Evolutionary conservation across 2,329 filamentous ascomycete species (phyloP).

Genomic region (Monilinia aucupariae): DNA sequence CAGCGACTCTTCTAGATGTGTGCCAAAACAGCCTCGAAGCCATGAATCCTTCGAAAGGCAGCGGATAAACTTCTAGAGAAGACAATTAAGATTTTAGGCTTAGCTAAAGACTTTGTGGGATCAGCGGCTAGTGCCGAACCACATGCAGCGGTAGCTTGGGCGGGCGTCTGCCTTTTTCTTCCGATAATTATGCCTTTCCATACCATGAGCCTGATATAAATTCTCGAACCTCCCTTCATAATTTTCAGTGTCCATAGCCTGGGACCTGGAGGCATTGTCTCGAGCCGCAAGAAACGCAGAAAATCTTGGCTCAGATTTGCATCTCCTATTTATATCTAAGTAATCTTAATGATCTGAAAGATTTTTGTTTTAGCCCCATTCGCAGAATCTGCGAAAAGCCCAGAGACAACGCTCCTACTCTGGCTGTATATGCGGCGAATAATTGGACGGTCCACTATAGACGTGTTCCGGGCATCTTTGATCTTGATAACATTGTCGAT

Average conservation of each 20-base stretch:
- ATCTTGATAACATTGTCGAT: not conserved
- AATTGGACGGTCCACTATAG: not conserved
- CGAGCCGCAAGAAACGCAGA: not conserved
- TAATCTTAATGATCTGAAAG: not conserved
- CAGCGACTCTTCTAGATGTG: not conserved
- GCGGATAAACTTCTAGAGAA: not conserved
- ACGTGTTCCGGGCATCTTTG: not conserved
- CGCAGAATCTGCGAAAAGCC: not conserved
- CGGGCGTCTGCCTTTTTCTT: slow-evolving; percentile 4
- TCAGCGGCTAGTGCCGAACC: not conserved
- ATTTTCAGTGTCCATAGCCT: not conserved
- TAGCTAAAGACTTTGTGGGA: not conserved
- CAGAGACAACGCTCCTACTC: no score
- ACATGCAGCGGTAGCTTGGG: slow-evolving; percentile 4
- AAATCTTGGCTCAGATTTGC: slow-evolving; percentile 11
- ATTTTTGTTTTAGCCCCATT: no score
- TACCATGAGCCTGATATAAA: not conserved
- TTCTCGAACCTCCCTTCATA: not conserved
- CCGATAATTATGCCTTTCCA: not conserved
- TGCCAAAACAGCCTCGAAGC: not conserved
- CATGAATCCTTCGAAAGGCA: not conserved
- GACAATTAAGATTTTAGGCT: not conserved
- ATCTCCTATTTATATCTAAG: slow-evolving; percentile 8
- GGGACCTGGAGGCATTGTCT: slow-evolving; percentile 9
- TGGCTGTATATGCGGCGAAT: not conserved